Percentiles rank a stretch among this genome's conserved stretches.
Conservation (phyloP, 768 basidiomycete species). For the Thelephora aurantiotincta region DNA sequence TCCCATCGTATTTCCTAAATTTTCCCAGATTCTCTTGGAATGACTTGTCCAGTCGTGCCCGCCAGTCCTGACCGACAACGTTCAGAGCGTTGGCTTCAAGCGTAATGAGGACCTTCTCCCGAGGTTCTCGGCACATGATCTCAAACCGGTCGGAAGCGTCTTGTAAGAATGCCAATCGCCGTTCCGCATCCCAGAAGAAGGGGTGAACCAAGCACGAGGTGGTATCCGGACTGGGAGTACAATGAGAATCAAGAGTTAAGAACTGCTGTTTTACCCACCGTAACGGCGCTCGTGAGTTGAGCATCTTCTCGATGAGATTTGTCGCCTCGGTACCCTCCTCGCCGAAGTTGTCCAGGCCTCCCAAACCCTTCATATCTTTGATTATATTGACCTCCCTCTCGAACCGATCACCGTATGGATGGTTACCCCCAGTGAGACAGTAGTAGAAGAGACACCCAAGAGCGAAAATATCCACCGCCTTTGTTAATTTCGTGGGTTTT, state of each 20-base stretch:
- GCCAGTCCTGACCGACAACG: slow-evolving; percentile 90
- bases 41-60: slow-evolving; percentile 66
- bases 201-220: slow-evolving; percentile 82
- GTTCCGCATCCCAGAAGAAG: slow-evolving; percentile 89
- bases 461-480: slow-evolving; percentile 94
- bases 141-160: slow-evolving; percentile 97
- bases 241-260: slow-evolving; percentile 3
- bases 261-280: slow-evolving; percentile 38
- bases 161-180: slow-evolving; percentile 85
- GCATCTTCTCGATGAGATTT: slow-evolving; percentile 67
- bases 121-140: slow-evolving; percentile 90
- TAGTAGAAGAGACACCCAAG: slow-evolving; percentile 94
- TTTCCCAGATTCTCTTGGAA: slow-evolving; percentile 95
- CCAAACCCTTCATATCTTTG: slow-evolving; percentile 60
- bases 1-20: slow-evolving; percentile 92
- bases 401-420: slow-evolving; percentile 90
- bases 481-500: slow-evolving; percentile 65
- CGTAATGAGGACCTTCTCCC: slow-evolving; percentile 55
- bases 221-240: slow-evolving; percentile 61
- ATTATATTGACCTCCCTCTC: slow-evolving; percentile 92
- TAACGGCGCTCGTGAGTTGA: slow-evolving; percentile 57
- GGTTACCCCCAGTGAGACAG: slow-evolving; percentile 75
- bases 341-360: slow-evolving; percentile 64
- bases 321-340: slow-evolving; percentile 91
- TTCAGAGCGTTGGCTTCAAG: slow-evolving; percentile 57